A percentile compares a stretch with the other conserved stretches of the same genome.
Conservation (phyloP, 1,284 basidiomycete species). For the Microbotryum lychnidis-dioicae region DNA sequence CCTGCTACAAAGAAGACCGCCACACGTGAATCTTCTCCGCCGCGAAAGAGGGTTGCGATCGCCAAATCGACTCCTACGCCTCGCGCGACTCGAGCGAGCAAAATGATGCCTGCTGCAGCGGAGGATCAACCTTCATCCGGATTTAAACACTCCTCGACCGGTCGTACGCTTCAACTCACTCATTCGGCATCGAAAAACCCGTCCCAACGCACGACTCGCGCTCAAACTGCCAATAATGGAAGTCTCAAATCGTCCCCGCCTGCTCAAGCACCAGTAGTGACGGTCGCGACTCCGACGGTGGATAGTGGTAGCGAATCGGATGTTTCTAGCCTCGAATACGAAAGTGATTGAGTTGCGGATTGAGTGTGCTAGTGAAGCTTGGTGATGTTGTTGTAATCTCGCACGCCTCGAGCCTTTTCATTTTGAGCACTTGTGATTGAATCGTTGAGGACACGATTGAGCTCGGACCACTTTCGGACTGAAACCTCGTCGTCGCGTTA, state of each 20-base stretch:
- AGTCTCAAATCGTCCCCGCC: too few relatives aligned
- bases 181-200: too few relatives aligned
- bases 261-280: background rate
- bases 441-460: background rate
- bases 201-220: too few relatives aligned
- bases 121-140: background rate
- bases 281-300: background rate
- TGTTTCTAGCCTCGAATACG: slow-evolving; percentile 16
- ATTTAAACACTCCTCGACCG: background rate
- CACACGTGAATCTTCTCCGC: too few relatives aligned
- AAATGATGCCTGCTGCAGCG: background rate
- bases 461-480: too few relatives aligned
- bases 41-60: too few relatives aligned
- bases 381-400: background rate
- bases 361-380: too few relatives aligned
- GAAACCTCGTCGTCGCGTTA: too few relatives aligned
- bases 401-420: background rate
- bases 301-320: slow-evolving; percentile 1
- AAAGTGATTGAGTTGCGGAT: slow-evolving; percentile 6
- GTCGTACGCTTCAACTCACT: background rate
- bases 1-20: too few relatives aligned
- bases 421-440: background rate
- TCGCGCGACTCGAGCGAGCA: background rate
- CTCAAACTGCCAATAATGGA: too few relatives aligned
- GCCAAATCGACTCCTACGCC: too few relatives aligned